A percentile compares a stretch with the other conserved stretches of the same genome.
Conservation (phyloP, 768 basidiomycete genomes). For the Boletus pseudo-olivaceus region DNA sequence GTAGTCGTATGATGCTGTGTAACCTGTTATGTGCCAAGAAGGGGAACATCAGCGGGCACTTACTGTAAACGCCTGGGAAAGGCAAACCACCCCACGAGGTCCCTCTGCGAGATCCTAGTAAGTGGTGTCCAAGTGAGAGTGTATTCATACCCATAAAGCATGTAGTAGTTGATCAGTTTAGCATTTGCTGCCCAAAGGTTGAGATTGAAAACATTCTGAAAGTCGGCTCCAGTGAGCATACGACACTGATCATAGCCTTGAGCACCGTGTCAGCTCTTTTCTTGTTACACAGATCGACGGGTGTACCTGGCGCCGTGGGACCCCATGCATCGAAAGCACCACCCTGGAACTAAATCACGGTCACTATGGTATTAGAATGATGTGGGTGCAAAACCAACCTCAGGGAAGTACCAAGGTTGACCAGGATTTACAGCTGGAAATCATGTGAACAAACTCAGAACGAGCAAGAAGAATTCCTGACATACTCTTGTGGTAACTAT, state of each 20-base stretch:
- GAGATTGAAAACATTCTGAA: slow-evolving; percentile 76
- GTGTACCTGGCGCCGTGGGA: slow-evolving; percentile 58
- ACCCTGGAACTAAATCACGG: slow-evolving; percentile 54
- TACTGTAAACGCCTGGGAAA: slow-evolving; percentile 68
- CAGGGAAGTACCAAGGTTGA: slow-evolving; percentile 71
- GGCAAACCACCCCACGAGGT: slow-evolving; percentile 85
- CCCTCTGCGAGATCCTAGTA: slow-evolving; percentile 44
- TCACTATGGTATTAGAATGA: slow-evolving; percentile 7
- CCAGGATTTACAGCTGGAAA: slow-evolving; percentile 39
- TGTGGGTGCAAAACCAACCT: slow-evolving; percentile 36
- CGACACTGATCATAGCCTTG: slow-evolving; percentile 63
- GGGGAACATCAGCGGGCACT: slow-evolving; percentile 10
- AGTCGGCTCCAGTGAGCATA: slow-evolving; percentile 65
- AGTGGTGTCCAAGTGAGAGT: neutral
- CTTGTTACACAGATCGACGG: neutral
- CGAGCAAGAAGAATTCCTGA: neutral
- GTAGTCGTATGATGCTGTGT: slow-evolving; percentile 70
- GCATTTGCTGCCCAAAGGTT: slow-evolving; percentile 78
- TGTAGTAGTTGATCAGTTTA: slow-evolving; percentile 81
- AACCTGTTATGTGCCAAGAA: neutral
- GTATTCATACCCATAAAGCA: slow-evolving; percentile 65
- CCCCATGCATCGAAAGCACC: slow-evolving; percentile 85
- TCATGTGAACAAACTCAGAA: slow-evolving; percentile 25
- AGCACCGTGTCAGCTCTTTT: neutral
- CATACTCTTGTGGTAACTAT: slow-evolving; percentile 53